These are phyloP conservation scores for Ricinus communis DNA, from an alignment of 345 rosid genomes.

Conservation along the genomic window DNA sequence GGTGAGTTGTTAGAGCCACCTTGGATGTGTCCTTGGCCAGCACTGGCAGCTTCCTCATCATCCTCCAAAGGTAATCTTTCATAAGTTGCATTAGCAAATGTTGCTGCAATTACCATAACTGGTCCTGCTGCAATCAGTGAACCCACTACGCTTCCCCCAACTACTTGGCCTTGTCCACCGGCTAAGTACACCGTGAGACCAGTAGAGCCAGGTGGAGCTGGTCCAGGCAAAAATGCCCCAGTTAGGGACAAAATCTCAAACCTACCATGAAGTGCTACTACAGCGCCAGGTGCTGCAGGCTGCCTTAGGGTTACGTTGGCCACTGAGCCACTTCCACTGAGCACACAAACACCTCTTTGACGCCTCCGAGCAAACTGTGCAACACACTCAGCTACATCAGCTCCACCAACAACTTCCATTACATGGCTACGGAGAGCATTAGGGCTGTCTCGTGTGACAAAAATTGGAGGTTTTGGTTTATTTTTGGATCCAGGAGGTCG, in stretches of 20 bases:
- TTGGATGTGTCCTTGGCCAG: constrained; percentile 45
- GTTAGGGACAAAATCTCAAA: constrained; percentile 75
- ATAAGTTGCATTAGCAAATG: constrained; percentile 80
- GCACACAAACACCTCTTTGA: constrained; percentile 81
- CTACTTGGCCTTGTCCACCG: constrained; percentile 76
- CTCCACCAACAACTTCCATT: constrained; percentile 70
- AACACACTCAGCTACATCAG: constrained; percentile 71
- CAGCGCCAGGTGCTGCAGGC: constrained; percentile 71
- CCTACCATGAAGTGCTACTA: constrained; percentile 73
- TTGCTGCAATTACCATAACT: constrained; percentile 80
- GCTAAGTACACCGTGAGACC: constrained; percentile 77
- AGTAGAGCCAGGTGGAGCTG: constrained; percentile 84
- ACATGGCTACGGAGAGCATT: constrained; percentile 82
- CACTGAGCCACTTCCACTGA: constrained; percentile 74
- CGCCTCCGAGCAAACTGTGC: constrained; percentile 70
- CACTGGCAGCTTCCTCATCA: constrained; percentile 47
- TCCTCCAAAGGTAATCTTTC: constrained; percentile 78
- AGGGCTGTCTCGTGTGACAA: constrained; percentile 81
- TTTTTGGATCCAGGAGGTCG: constrained; percentile 86
- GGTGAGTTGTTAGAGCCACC: constrained; percentile 45
- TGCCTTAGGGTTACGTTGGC: constrained; percentile 84
- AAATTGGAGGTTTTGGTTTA: constrained; percentile 75
- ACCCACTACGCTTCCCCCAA: constrained; percentile 80
- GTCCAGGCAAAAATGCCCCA: constrained; percentile 81
- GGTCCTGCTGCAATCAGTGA: constrained; percentile 71